Evolutionary conservation across 352 stramenopile species (phyloP).

Genomic region (Pilasporangium apinafurcum): DNA sequence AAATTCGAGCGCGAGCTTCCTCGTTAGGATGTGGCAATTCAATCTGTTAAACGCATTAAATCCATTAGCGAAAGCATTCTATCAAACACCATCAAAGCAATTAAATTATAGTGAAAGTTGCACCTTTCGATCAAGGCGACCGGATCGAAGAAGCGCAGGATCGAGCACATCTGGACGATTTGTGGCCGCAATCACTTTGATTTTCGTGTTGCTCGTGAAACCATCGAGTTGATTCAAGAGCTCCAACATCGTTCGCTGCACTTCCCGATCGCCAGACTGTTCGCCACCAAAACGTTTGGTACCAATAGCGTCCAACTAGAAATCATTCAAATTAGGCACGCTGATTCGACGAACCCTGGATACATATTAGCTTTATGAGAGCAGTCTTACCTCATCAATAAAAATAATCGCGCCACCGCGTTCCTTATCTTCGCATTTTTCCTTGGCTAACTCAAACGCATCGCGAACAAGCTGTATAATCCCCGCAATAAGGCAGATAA

Average conservation of each 20-base stretch:
- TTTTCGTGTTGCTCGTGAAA: constrained; percentile 98
- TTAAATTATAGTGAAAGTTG: not conserved
- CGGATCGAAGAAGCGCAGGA: constrained; percentile 93
- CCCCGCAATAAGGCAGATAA: too few relatives aligned
- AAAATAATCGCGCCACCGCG: constrained; percentile 97
- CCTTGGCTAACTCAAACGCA: constrained; percentile 95
- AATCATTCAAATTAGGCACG: too few relatives aligned
- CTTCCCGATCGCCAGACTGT: constrained; percentile 94
- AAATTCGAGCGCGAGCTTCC: constrained; percentile 93
- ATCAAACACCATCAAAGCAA: not conserved
- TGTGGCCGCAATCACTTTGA: constrained; percentile 98
- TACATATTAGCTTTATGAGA: too few relatives aligned
- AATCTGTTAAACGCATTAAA: constrained; percentile 71
- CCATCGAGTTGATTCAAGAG: constrained; percentile 98
- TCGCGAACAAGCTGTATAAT: constrained; percentile 91
- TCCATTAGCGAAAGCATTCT: not conserved
- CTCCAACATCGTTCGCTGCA: constrained; percentile 99
- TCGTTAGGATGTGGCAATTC: constrained; percentile 97
- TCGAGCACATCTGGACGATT: constrained; percentile 96
- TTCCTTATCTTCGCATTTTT: constrained; percentile 90
- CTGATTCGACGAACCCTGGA: too few relatives aligned
- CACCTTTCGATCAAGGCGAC: constrained; percentile 91
- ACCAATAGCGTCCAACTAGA: constrained; percentile 95
- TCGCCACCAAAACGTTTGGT: constrained; percentile 98
- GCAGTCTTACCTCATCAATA: constrained; percentile 93